Evolutionary conservation across 768 basidiomycete species (phyloP), one percentile per base, ranked within the genome.

Genomic region (Agrocybe pediades): DNA sequence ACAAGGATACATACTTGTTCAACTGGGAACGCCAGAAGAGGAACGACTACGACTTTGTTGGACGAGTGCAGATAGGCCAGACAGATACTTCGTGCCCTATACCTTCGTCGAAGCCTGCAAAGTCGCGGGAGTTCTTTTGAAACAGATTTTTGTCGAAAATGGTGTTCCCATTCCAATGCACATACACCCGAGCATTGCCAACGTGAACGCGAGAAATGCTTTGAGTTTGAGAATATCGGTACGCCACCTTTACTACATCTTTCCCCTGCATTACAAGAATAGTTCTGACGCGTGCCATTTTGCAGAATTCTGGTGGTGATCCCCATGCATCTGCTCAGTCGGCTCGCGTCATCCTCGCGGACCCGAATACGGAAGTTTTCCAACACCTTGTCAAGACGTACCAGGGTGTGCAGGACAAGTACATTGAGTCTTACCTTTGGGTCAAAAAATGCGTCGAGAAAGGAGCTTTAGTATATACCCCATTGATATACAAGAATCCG

Each of bases 101-200:
- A 88, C 88, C 46, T 92, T 84, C 64, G 83, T 92, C 15, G 88
- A 91, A 30, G 87, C 90, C n/a, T 92, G 90, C 72, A 90, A 88
- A 68, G 80, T 87, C n/a, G 81, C 83, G 0, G 85, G 86, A 11
- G 84, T 82, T 78, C 68, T 89, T 13, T 63, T 92, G 49, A 87
- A 82, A 68, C 89, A 91, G 62, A 87, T 92, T 27, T 92, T 92
- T 56, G 69, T 84, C 15, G 84, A 88, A 54, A 74, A 85, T 27
- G 86, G 83, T 4, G 64, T 59, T 2, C 82, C 88, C 1, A 86
- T 90, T 53, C 76, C 79, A 24, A 88, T 92, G 80, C 88, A 91
- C 62, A 90, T 92, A 45, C 88, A 92, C 60, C 75, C 83, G 1
- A 90, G 88, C 65, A 90, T 92, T 42, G 86, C 87, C 24, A 91